Evolutionary conservation across 352 stramenopile genomes (phyloP), one percentile per base, ranked within the genome.

Genomic region (Pythium dissotocum): DNA sequence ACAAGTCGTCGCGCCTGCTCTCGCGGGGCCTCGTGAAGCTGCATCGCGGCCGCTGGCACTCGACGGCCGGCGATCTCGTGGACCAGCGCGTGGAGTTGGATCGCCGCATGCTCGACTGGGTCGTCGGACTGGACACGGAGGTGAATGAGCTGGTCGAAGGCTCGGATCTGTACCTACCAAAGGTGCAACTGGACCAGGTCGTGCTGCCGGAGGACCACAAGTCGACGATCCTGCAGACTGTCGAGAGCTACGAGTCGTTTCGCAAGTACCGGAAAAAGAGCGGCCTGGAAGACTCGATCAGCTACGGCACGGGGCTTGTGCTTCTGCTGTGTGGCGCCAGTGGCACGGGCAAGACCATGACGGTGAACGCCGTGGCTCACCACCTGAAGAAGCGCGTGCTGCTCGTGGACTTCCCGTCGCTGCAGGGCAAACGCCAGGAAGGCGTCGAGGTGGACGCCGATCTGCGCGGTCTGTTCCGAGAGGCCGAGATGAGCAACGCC

Each of bases 321-420:
- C 67, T 96, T 42, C 75, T 96, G 56, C 75, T 96, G 16, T 94
- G 86, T 42, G 87, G 89, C 6, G 87, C 86, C 14, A 93, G 84
- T 49, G 89, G 89, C 44, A 96, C 88, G n/a, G 89, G 89, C 61
- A 97, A 97, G 78, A 97, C 89, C 13, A 97, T 97, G 89, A 96
- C 88, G 1, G 89, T 95, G 33, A 95, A 96, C 56, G 89, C 87
- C 36, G 87, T 97, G 1, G 89, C 88, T 18, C 73, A 94, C 52
- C 85, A 94, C 44, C 63, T 97, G 24, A 85, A 91, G 61, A 97
- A 97, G 69, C 86, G 87, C 61, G 87, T 97, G 57, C 74, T 97
- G 42, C 72, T 95, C n/a, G 86, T 95, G 48, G 89, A 97, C 58
- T 97, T 97, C 59, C 85, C 85, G 7, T 95, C 86, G 9, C 69